Evolutionary conservation across 352 stramenopile genomes (phyloP).

Genomic region (Globisporangium sylvaticum): DNA sequence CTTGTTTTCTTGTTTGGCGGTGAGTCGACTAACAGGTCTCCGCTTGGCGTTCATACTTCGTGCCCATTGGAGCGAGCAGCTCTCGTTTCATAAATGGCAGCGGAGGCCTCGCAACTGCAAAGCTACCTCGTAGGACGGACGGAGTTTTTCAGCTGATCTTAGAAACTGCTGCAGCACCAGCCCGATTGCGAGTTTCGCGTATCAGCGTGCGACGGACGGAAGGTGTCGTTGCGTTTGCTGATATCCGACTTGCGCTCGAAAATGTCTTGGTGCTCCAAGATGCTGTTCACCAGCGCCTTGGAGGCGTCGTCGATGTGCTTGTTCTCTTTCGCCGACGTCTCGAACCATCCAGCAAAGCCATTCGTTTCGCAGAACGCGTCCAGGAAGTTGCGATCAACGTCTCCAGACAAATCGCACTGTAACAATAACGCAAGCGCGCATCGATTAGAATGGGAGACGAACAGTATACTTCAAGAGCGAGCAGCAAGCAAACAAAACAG

Average conservation of each 20-base stretch:
- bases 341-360: slow-evolving; percentile 91
- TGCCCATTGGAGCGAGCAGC: background rate
- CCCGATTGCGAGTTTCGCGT: slow-evolving; percentile 37
- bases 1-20: background rate
- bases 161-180: slow-evolving; percentile 89
- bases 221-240: slow-evolving; percentile 66
- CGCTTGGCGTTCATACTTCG: background rate
- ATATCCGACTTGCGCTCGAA: slow-evolving; percentile 80
- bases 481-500: background rate
- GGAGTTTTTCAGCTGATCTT: slow-evolving; percentile 4
- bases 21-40: background rate
- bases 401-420: slow-evolving; percentile 82
- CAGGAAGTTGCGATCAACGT: slow-evolving; percentile 73
- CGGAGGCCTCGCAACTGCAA: background rate
- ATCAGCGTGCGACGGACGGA: slow-evolving; percentile 64
- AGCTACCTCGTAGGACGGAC: background rate
- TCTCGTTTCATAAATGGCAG: background rate
- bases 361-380: slow-evolving; percentile 88
- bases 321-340: slow-evolving; percentile 92
- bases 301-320: slow-evolving; percentile 88
- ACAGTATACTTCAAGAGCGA: background rate
- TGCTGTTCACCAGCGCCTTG: slow-evolving; percentile 76
- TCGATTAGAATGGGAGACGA: background rate
- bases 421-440: slow-evolving; percentile 1
- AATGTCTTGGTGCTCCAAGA: slow-evolving; percentile 82